These are phyloP conservation scores for Uncinocarpus reesii DNA, from an alignment of 2,329 filamentous ascomycete species.

Conservation along the genomic window DNA sequence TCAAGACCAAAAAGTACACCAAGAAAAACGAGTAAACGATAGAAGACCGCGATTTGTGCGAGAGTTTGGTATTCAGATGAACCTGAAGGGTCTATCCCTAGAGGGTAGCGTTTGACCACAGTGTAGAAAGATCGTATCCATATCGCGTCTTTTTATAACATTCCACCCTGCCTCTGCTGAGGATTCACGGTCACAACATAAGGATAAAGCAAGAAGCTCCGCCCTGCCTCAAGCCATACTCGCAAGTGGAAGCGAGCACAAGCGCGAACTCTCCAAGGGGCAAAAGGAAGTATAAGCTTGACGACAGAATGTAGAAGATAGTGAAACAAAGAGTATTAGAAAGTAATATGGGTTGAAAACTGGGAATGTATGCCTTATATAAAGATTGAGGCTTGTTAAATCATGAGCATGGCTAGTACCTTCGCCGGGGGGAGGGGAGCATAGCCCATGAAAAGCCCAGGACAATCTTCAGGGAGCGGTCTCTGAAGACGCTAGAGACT, in stretches of 20 bases:
- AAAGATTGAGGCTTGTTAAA: conserved; percentile 1
- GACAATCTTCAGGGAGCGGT: neutral
- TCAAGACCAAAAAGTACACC: neutral
- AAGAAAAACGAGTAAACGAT: neutral
- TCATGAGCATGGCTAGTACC: neutral
- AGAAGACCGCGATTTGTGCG: neutral
- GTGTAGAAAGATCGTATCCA: neutral
- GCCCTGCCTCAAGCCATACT: neutral
- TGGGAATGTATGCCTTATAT: neutral
- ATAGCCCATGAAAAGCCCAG: neutral
- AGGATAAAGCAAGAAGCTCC: neutral
- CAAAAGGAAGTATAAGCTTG: neutral
- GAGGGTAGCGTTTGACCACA: neutral
- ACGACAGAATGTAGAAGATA: neutral
- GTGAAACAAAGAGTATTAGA: conserved; percentile 1
- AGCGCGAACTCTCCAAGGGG: neutral
- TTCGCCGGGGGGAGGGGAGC: neutral
- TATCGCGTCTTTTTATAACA: neutral
- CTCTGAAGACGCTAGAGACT: neutral
- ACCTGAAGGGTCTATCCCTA: neutral
- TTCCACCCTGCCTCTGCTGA: conserved; percentile 1
- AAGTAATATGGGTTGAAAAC: neutral
- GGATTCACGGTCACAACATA: neutral
- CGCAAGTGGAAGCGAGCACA: neutral
- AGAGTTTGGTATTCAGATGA: neutral